Evolutionary conservation across 1,284 basidiomycete genomes (phyloP).

Genomic region (Gastroboletus turbinatus): DNA sequence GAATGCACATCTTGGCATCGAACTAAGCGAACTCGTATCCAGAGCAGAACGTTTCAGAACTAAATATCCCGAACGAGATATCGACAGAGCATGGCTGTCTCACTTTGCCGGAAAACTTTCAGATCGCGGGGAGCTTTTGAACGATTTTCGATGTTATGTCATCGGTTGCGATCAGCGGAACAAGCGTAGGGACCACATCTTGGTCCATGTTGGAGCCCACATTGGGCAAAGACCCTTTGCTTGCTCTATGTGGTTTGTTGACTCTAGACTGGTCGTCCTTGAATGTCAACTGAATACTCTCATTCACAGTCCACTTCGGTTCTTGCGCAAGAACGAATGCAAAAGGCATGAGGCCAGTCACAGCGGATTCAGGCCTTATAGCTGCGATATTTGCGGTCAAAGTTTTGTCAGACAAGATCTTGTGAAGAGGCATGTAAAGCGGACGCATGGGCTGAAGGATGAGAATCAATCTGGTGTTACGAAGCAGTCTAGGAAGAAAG

Average conservation of each 20-base stretch:
- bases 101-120: slow-evolving; percentile 66
- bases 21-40: slow-evolving; percentile 48
- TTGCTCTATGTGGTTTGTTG: slow-evolving; percentile 57
- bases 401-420: slow-evolving; percentile 65
- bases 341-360: slow-evolving; percentile 70
- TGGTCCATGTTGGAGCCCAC: slow-evolving; percentile 69
- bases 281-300: slow-evolving; percentile 6
- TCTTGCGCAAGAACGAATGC: slow-evolving; percentile 72
- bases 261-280: not conserved
- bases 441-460: slow-evolving; percentile 46
- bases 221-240: slow-evolving; percentile 63
- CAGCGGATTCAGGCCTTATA: slow-evolving; percentile 53
- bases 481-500: slow-evolving; percentile 24
- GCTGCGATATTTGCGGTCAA: slow-evolving; percentile 53
- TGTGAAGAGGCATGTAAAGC: slow-evolving; percentile 58
- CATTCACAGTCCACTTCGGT: slow-evolving; percentile 52
- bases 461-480: slow-evolving; percentile 17
- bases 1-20: slow-evolving; percentile 60
- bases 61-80: slow-evolving; percentile 51
- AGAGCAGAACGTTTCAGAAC: slow-evolving; percentile 53
- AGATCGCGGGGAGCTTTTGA: slow-evolving; percentile 49
- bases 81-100: slow-evolving; percentile 62
- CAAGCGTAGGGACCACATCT: slow-evolving; percentile 68
- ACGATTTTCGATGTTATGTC: slow-evolving; percentile 67
- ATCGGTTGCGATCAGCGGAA: slow-evolving; percentile 60